Percentiles rank a stretch among this genome's conserved stretches.
Evolutionary conservation across 2,329 filamentous ascomycete species (phyloP).

Genomic region (Fusarium camptoceras): DNA sequence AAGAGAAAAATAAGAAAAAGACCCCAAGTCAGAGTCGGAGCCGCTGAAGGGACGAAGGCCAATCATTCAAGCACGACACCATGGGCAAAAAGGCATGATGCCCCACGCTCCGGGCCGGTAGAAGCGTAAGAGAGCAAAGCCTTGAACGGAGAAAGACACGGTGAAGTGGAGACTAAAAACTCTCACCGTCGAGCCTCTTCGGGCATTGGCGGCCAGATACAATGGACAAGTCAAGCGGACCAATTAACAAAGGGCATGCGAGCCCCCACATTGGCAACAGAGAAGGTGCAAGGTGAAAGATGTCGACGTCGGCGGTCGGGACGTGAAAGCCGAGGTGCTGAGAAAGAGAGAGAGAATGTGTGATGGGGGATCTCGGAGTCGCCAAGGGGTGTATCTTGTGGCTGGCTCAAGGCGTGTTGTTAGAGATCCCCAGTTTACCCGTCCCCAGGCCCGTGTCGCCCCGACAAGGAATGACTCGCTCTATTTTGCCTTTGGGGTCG

Average conservation of each 20-base stretch:
- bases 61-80: slow-evolving; percentile 52
- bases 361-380: slow-evolving; percentile 3
- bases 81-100: slow-evolving; percentile 39
- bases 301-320: slow-evolving; percentile 39
- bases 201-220: slow-evolving; percentile 37
- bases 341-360: slow-evolving; percentile 17
- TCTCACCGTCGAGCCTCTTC: slow-evolving; percentile 45
- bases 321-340: slow-evolving; percentile 39
- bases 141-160: slow-evolving; percentile 29
- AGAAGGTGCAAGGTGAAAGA: slow-evolving; percentile 33
- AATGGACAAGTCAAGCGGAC: slow-evolving; percentile 37
- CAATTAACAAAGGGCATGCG: slow-evolving; percentile 17
- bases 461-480: slow-evolving; percentile 40
- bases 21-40: slow-evolving; percentile 27
- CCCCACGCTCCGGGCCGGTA: slow-evolving; percentile 48
- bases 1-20: slow-evolving; percentile 11
- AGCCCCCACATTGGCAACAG: slow-evolving; percentile 21
- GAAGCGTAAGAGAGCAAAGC: slow-evolving; percentile 6
- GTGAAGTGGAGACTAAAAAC: slow-evolving; percentile 44
- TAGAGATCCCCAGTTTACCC: slow-evolving; percentile 37
- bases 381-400: background rate
- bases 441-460: slow-evolving; percentile 32
- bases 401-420: slow-evolving; percentile 20
- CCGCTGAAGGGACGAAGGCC: slow-evolving; percentile 47
- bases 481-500: slow-evolving; percentile 36